A percentile compares a stretch with the other conserved stretches of the same genome.
Evolutionary conservation across 2,329 filamentous ascomycete species (phyloP).

Genomic region (Nemania bipapillata): DNA sequence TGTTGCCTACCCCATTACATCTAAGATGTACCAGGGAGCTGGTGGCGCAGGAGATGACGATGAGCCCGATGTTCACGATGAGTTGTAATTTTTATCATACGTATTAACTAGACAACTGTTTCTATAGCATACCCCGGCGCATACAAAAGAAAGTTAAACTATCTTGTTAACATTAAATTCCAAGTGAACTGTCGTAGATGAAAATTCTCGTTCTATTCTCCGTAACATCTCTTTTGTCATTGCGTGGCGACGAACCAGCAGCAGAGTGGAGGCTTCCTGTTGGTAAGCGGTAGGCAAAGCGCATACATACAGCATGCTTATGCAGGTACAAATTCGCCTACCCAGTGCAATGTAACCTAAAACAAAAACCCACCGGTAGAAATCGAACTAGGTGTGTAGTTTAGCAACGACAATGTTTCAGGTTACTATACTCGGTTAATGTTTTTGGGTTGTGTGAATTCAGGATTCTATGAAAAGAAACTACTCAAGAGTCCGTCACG

Average conservation of each 20-base stretch:
- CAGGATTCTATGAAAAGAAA: too few relatives aligned
- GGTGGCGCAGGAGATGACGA: conserved; percentile 76
- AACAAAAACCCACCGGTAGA: too few relatives aligned
- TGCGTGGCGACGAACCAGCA: not conserved
- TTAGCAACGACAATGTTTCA: too few relatives aligned
- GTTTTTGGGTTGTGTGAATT: too few relatives aligned
- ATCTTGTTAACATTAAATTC: not conserved
- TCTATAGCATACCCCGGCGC: conserved; percentile 50
- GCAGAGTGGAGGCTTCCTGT: not conserved
- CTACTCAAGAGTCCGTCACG: too few relatives aligned
- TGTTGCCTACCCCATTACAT: conserved; percentile 98
- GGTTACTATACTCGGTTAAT: too few relatives aligned
- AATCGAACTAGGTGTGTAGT: too few relatives aligned
- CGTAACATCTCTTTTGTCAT: not conserved
- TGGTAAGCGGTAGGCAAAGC: not conserved
- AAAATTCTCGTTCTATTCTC: not conserved
- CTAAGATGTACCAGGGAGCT: conserved; percentile 85
- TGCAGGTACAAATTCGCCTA: conserved; percentile 16
- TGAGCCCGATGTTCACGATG: conserved; percentile 76
- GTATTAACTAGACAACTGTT: conserved; percentile 44
- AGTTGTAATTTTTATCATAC: conserved; percentile 69
- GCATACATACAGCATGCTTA: not conserved
- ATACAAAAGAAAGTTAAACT: conserved; percentile 50
- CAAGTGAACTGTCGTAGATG: not conserved
- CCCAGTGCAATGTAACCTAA: not conserved